Conservation (phyloP, 352 stramenopile genomes). For the Discostella stelligera region DNA sequence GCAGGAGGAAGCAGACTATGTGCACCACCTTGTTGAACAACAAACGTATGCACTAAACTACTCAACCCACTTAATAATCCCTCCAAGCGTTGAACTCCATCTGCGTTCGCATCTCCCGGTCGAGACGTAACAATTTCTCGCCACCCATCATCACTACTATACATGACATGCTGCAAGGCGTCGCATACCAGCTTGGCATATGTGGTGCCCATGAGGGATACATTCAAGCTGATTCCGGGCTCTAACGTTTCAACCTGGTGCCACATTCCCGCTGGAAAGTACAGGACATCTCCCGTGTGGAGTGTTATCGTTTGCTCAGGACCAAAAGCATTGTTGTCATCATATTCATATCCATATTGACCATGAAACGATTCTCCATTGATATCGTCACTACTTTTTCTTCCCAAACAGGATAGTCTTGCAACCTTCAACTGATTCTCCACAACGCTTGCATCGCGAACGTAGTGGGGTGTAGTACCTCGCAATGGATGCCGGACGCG, state of each 20-base stretch:
- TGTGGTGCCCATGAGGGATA: constrained; percentile 77
- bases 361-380: neutral
- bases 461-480: constrained; percentile 85
- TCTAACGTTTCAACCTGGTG: constrained; percentile 77
- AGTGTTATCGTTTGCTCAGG: constrained; percentile 54
- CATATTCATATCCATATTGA: constrained; percentile 48
- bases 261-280: constrained; percentile 82
- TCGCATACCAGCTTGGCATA: constrained; percentile 70
- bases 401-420: constrained; percentile 40
- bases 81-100: constrained; percentile 36
- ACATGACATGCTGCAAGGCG: constrained; percentile 65
- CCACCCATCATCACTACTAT: constrained; percentile 63
- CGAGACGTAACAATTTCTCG: constrained; percentile 56
- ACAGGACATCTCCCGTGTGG: constrained; percentile 75
- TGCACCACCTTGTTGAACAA: constrained; percentile 23
- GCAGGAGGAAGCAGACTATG: constrained; percentile 64
- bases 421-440: constrained; percentile 85
- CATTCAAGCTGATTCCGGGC: constrained; percentile 74
- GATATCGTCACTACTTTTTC: neutral
- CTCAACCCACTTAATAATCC: constrained; percentile 63
- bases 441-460: constrained; percentile 56
- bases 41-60: constrained; percentile 50
- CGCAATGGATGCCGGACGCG: constrained; percentile 72
- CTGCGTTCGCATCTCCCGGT: constrained; percentile 6
- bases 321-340: constrained; percentile 60